Evolutionary conservation across 192 early-diverging fungal species (phyloP), one percentile per base, ranked within the genome.

Genomic region (Podila epigama): DNA sequence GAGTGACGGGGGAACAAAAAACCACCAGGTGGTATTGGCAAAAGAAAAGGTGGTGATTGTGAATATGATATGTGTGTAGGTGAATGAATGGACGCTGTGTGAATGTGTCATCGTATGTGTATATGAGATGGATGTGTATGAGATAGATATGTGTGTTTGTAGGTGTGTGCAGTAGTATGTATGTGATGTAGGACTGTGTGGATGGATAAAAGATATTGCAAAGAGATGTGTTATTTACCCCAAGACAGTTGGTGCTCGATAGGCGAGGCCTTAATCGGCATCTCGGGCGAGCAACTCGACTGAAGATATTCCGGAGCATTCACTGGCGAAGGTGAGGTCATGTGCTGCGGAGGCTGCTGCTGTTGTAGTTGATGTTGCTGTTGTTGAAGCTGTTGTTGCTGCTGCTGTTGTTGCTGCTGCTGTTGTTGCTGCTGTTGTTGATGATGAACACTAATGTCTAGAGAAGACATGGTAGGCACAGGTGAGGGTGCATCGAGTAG

Each of bases 221-320:
- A 33, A 41, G 36, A 12, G 20, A 10, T 50, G 27, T 28, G 7
- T n/a, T 18, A 68, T 61, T 56, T 61, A 75, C 72, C 60, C 72
- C 73, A 77, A 34, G 52, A 56, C 31, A 66, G 60, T 37, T 77
- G 73, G 13, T 64, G 67, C 27, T 77, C 73, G 0, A 77, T 51
- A 28, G 73, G 73, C 10, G 73, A 77, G 22, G 60, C 51, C 58
- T 77, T 77, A 55, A 77, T 77, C 8, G 73, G 60, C 61, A 77
- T 42, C 4, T 77, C 73, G 20, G 73, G 73, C 37, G 73, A 77
- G 50, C 60, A 58, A 60, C 73, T 77, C 1, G 67, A 29, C 64
- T 75, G 60, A 29, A 68, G 44, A 51, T 77, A 77, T 32, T 67
- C 65, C 18, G 64, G 73, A 1, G 68, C 57, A 29, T 57, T 42